Base-by-base conservation (phyloP, 2,329 filamentous ascomycete genomes). In the Emergomyces orientalis region DNA sequence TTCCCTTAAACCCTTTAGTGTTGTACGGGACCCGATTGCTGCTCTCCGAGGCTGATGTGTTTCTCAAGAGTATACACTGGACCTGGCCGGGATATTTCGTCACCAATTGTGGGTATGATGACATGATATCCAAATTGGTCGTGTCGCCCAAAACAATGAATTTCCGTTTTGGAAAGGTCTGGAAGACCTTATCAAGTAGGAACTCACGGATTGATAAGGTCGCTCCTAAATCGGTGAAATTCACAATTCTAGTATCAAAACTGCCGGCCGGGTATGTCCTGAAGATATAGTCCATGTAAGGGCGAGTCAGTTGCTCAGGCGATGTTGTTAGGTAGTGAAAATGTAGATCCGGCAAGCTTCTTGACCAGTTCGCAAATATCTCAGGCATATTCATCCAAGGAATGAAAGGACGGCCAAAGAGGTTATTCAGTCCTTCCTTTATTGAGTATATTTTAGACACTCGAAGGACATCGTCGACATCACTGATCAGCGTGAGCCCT, bases 271-370 rank as follows among this genome's bases (percentile, higher is more conserved):
- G 89, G 71, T 92, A 92, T 7, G 83, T 90, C 70, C 84, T 83
- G 79, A 88, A 91, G 73, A 92, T 91, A 74, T 88, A 88, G 62
- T 76, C 69, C 88, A 91, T 90, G 76, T 92, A 92, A 67, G 86
- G 88, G 51, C 88, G 80, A 0, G 89, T 90, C 4, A 86, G 82
- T 72, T 92, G 89, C 75, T 91, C 89, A 0, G 89, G 89, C 0
- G 88, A 90, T 0, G 89, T 92, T 0, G 89, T 92, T 25, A 92
- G 80, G 75, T 92, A 92, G 76, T 91, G 88, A 78, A 91, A 92
- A 72, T 91, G 89, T 65, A 86, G 80, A 69, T 89, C 82, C 0
- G 84, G 82, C 17, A 90, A 78, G 27, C 80, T 83, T n/a, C 76
- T 76, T 1, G 83, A 86, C 88, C 88, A 91, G 70, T 90, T 89